Conservation (phyloP, 2,329 filamentous ascomycete genomes). For the Cladophialophora exuberans region DNA sequence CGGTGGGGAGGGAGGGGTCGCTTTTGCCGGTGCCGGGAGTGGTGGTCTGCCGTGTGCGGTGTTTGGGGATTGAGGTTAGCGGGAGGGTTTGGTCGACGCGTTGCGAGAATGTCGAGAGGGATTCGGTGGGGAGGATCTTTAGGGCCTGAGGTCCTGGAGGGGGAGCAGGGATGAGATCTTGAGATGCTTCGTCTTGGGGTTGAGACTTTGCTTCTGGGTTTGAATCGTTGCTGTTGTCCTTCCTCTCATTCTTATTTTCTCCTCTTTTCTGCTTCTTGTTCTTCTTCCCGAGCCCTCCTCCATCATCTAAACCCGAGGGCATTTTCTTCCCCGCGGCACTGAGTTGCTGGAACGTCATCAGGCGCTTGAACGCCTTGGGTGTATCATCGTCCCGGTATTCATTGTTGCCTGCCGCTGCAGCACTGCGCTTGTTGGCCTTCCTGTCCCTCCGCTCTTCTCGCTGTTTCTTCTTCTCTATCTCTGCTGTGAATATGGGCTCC, state of each 20-base stretch:
- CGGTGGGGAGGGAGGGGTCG: no score
- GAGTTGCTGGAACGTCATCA: constrained; percentile 75
- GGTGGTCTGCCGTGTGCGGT: constrained; percentile 48
- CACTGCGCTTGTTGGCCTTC: constrained; percentile 38
- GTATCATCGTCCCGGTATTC: constrained; percentile 69
- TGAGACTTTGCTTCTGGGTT: no score
- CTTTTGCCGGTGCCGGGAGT: constrained; percentile 60
- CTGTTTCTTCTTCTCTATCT: constrained; percentile 36
- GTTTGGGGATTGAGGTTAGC: constrained; percentile 67
- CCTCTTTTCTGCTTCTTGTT: constrained; percentile 49
- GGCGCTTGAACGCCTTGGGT: constrained; percentile 80
- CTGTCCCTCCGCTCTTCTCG: constrained; percentile 18
- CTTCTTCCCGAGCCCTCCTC: constrained; percentile 43
- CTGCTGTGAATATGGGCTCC: constrained; percentile 41
- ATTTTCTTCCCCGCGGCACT: constrained; percentile 62
- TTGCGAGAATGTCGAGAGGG: constrained; percentile 76
- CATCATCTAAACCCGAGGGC: constrained; percentile 72
- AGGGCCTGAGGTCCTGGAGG: constrained; percentile 23
- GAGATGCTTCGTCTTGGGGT: no score
- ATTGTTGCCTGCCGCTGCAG: constrained; percentile 40
- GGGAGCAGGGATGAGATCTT: background rate
- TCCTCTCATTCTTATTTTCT: constrained; percentile 28
- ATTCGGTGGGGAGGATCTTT: constrained; percentile 81
- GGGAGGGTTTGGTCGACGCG: constrained; percentile 86
- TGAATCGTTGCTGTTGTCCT: constrained; percentile 28